Base-by-base conservation (phyloP, 768 basidiomycete genomes). In the Macrolepiota albuminosa region DNA sequence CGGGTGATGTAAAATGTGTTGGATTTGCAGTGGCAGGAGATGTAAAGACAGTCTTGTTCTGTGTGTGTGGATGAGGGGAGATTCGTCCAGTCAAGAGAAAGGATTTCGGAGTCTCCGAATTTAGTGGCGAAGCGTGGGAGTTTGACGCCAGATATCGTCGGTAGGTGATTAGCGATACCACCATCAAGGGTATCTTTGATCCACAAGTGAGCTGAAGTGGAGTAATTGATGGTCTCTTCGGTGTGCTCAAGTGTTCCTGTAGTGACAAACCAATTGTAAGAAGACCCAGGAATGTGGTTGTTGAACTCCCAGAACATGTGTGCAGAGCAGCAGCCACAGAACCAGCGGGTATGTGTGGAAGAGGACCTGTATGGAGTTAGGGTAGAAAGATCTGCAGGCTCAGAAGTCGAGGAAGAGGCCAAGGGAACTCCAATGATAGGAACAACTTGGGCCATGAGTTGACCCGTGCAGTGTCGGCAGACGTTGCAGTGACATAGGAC, bases 391-490 rank as follows among this genome's bases (percentile, higher is more conserved):
- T 65, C 60, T 21, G 56, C 60, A 8, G 63, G 61, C 21, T 61
- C 33, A 6, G 46, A 21, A 14, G 57, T 61, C 2, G 59, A 60
- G 8, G 43, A 31, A 21, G 40, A 14, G 47, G 63, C 50, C 18
- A 65, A 46, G 2, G 66, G 64, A 5, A 48, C 59, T 1, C 67
- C 63, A 3, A 45, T 34, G 40, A 72, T 59, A 6, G n/a, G 26
- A 29, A 60, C 65, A 39, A 59, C 49, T 18, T 64, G 61, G 4
- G 63, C 61, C 34, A 61, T 59, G 26, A 71, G 57, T 49, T 67
- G 64, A 14, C 73, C 73, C 3, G 67, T 70, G 33, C 53, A 64
- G 46, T 72, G 73, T 7, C 71, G 61, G 59, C 73, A 74, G 33
- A 63, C 50, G 49, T 65, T 68, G 61, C 73, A 74, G 54, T 73